phyloP scores from a whole-genome alignment of 1,284 basidiomycete genomes.

The Boletus mariae region DNA sequence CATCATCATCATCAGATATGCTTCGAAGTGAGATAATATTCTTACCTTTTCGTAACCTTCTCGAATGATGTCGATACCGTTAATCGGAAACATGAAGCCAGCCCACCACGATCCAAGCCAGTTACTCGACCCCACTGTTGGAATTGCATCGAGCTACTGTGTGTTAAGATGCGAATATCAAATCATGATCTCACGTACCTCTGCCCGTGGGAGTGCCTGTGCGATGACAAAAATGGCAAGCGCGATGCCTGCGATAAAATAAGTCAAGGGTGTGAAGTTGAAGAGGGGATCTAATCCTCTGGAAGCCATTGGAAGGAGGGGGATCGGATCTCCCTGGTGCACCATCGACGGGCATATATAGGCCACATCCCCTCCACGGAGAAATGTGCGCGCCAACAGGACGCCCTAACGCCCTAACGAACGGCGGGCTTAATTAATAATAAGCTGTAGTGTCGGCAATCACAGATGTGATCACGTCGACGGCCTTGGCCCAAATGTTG shows the following conservation, averaged over 20 bases:
- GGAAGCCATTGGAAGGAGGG: constrained; percentile 3
- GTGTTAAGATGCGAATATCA: neutral
- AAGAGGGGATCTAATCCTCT: neutral
- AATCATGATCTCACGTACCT: neutral
- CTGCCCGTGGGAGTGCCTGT: neutral
- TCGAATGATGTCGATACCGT: constrained; percentile 11
- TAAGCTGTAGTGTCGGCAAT: neutral
- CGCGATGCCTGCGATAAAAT: neutral
- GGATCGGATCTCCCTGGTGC: neutral
- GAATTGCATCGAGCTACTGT: constrained; percentile 20
- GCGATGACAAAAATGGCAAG: neutral
- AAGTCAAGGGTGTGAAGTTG: neutral
- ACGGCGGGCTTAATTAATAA: constrained; percentile 8
- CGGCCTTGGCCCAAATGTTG: neutral
- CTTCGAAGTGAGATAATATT: neutral
- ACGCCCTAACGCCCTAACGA: constrained; percentile 4
- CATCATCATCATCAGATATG: neutral
- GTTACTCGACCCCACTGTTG: constrained; percentile 19
- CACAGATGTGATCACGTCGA: neutral
- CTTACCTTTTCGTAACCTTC: constrained; percentile 24
- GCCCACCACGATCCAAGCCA: constrained; percentile 19
- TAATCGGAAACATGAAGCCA: constrained; percentile 7
- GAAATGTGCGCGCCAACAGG: neutral
- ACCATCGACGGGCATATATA: constrained; percentile 5
- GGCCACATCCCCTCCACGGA: neutral